Percentiles rank a stretch among this genome's conserved stretches.
These are phyloP conservation scores for Sicyos edulis DNA, from an alignment of 306 rosid species.

Conservation along the genomic window DNA sequence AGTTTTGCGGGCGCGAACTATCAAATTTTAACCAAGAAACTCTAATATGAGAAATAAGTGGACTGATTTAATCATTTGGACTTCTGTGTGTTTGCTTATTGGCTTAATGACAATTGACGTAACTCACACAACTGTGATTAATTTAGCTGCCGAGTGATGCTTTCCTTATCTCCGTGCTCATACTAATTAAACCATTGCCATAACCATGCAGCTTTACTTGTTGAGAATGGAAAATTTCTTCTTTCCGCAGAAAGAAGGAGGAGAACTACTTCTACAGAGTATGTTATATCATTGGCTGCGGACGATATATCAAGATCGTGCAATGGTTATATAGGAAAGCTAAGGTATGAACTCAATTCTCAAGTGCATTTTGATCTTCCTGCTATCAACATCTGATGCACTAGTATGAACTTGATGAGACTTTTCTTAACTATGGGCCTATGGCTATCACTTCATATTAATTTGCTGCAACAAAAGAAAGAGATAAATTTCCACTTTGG, in stretches of 20 bases:
- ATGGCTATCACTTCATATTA: neutral
- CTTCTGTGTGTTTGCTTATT: neutral
- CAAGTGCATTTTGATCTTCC: neutral
- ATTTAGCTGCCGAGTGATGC: neutral
- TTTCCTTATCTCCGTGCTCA: neutral
- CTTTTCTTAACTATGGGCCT: slow-evolving; percentile 10
- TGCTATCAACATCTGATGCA: neutral
- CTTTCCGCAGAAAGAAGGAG: slow-evolving; percentile 80
- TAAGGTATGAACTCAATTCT: slow-evolving; percentile 42
- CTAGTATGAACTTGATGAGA: neutral
- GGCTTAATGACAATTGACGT: neutral
- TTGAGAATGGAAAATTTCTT: slow-evolving; percentile 90
- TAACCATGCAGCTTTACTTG: slow-evolving; percentile 57
- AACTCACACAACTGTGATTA: neutral
- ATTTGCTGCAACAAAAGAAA: too few relatives aligned
- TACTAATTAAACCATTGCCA: slow-evolving; percentile 7
- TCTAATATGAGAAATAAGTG: too few relatives aligned
- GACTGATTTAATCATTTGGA: too few relatives aligned
- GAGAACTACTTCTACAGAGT: slow-evolving; percentile 80
- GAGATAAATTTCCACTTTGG: neutral
- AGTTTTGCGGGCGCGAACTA: neutral
- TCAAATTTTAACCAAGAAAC: neutral
- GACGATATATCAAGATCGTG: slow-evolving; percentile 80
- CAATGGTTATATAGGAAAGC: slow-evolving; percentile 74
- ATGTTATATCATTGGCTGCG: slow-evolving; percentile 72